phyloP scores from a whole-genome alignment of 306 rosid species.

The Erythrophleum fordii region DNA sequence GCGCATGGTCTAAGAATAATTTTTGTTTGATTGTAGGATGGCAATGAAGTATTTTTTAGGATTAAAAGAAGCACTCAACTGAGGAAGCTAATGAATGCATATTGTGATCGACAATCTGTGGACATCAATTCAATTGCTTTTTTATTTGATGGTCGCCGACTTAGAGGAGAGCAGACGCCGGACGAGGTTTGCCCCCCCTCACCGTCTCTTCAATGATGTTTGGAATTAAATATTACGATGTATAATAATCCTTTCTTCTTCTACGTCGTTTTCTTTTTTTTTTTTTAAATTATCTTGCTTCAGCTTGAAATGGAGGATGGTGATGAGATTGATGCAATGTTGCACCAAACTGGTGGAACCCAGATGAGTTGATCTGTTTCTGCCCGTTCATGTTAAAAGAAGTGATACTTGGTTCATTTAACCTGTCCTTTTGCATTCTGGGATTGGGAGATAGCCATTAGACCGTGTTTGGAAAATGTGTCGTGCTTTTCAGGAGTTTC shows the following conservation, averaged over 20 bases:
- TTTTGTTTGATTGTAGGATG: slow-evolving; percentile 50
- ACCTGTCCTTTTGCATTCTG: not conserved
- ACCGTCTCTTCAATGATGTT: not conserved
- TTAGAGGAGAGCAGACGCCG: slow-evolving; percentile 73
- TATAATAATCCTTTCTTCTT: not conserved
- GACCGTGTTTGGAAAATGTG: slow-evolving; percentile 22
- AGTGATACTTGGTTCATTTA: slow-evolving; percentile 15
- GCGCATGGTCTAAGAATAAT: not conserved
- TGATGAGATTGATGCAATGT: slow-evolving; percentile 76
- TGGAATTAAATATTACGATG: not conserved
- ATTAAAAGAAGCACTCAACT: slow-evolving; percentile 73
- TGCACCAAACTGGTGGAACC: slow-evolving; percentile 74
- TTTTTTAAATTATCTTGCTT: not conserved
- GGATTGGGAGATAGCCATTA: not conserved
- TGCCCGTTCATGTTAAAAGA: slow-evolving; percentile 18
- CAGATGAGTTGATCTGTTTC: slow-evolving; percentile 7
- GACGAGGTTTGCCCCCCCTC: slow-evolving; percentile 57
- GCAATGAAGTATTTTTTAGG: slow-evolving; percentile 66
- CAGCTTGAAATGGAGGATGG: slow-evolving; percentile 83
- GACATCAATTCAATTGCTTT: slow-evolving; percentile 61
- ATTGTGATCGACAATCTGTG: slow-evolving; percentile 73
- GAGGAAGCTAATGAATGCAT: slow-evolving; percentile 81
- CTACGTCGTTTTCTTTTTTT: not conserved
- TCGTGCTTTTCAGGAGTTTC: slow-evolving; percentile 2
- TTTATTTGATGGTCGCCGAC: slow-evolving; percentile 70